These are phyloP conservation scores for Magnolia changhungtana DNA, from an alignment of 164 flowering plant species.

Conservation along the genomic window DNA sequence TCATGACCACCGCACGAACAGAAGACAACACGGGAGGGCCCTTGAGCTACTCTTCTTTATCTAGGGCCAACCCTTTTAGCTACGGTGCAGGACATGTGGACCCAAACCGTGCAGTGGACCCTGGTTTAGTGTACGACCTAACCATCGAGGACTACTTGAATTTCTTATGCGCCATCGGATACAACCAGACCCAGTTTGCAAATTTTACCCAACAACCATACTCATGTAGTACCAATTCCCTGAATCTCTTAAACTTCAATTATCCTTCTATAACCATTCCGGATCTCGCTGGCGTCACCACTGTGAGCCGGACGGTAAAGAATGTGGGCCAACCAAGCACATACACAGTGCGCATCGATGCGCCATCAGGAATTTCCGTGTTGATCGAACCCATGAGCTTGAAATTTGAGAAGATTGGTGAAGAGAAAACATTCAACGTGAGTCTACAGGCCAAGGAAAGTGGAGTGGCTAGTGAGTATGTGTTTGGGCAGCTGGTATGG, in stretches of 20 bases:
- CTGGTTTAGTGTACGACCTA: constrained; percentile 55
- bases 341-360: constrained; percentile 30
- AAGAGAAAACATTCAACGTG: constrained; percentile 51
- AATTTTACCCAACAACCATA: constrained; percentile 14
- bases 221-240: constrained; percentile 12
- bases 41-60: constrained; percentile 18
- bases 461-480: constrained; percentile 27
- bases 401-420: constrained; percentile 42
- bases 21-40: constrained; percentile 30
- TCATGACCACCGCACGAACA: constrained; percentile 16
- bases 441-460: constrained; percentile 19
- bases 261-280: constrained; percentile 26
- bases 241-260: constrained; percentile 19
- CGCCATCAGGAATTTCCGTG: constrained; percentile 40
- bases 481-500: constrained; percentile 64
- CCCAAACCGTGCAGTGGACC: constrained; percentile 58
- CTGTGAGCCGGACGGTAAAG: constrained; percentile 40
- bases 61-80: constrained; percentile 43
- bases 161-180: constrained; percentile 36
- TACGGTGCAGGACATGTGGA: constrained; percentile 63
- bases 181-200: constrained; percentile 21
- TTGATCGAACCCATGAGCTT: constrained; percentile 40
- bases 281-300: constrained; percentile 3
- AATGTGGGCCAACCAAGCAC: constrained; percentile 66
- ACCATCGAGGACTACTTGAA: constrained; percentile 17